Percentiles rank a stretch among this genome's conserved stretches.
phyloP scores from a whole-genome alignment of 768 basidiomycete genomes.

The Butyriboletus loyo region DNA sequence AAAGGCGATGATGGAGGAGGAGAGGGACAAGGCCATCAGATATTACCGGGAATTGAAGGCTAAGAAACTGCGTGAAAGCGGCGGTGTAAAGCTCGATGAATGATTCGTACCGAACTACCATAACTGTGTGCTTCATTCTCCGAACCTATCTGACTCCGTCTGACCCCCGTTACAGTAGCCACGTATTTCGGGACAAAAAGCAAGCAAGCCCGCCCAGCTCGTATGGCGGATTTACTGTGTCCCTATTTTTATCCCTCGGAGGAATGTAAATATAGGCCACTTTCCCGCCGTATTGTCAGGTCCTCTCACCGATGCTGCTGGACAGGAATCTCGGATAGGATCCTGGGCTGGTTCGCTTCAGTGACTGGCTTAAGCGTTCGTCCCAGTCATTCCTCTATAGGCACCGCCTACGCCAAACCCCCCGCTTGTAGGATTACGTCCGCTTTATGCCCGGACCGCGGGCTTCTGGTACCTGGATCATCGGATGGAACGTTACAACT shows the following conservation, averaged over 20 bases:
- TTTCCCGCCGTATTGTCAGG: not conserved
- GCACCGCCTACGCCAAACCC: not conserved
- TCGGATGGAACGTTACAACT: constrained; percentile 7
- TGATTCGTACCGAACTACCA: constrained; percentile 8
- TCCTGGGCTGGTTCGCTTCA: not conserved
- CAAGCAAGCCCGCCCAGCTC: too few species aligned
- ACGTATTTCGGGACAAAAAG: constrained; percentile 1
- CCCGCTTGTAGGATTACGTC: constrained; percentile 7
- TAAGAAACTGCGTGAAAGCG: constrained; percentile 29
- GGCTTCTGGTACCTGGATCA: constrained; percentile 10
- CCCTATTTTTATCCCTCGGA: constrained; percentile 4
- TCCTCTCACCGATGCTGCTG: not conserved
- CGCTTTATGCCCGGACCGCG: constrained; percentile 19
- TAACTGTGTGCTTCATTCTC: constrained; percentile 4
- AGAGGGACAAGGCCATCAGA: constrained; percentile 65
- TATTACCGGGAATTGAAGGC: constrained; percentile 71
- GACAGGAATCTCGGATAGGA: not conserved
- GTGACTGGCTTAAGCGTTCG: not conserved
- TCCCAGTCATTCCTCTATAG: constrained; percentile 1
- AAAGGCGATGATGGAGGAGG: constrained; percentile 71
- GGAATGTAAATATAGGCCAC: not conserved
- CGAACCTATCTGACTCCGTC: not conserved
- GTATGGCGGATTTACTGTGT: too few species aligned
- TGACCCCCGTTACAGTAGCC: not conserved
- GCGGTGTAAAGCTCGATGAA: constrained; percentile 7